Percentiles rank a stretch among this genome's conserved stretches.
Evolutionary conservation across 345 rosid genomes (phyloP).

Genomic region (Raphanus raphanistrum): DNA sequence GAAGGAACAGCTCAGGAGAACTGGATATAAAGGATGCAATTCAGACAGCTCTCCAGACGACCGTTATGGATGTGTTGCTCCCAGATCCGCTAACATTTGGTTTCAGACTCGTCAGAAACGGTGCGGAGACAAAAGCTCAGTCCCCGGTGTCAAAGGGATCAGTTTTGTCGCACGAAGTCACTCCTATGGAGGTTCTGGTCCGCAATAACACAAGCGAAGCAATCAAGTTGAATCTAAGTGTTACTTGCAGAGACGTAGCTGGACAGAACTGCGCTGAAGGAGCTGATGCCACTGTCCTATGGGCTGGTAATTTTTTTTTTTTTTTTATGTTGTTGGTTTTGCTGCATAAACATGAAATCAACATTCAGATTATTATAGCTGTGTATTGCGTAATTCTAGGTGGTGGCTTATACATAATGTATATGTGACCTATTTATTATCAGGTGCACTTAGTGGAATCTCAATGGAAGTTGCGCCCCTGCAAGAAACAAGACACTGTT

Average conservation of each 20-base stretch:
- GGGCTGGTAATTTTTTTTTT: conserved; percentile 66
- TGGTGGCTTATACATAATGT: conserved; percentile 5
- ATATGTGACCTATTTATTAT: background rate
- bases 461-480: conserved; percentile 75
- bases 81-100: conserved; percentile 97
- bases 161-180: conserved; percentile 77
- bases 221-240: conserved; percentile 75
- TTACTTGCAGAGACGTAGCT: conserved; percentile 90
- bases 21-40: conserved; percentile 87
- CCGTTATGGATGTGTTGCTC: conserved; percentile 90
- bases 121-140: conserved; percentile 23
- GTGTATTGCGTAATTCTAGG: background rate
- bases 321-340: background rate
- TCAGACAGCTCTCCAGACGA: conserved; percentile 84
- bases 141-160: conserved; percentile 46
- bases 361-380: no score
- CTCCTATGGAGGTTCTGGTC: conserved; percentile 84
- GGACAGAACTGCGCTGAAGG: conserved; percentile 94
- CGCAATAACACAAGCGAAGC: conserved; percentile 87
- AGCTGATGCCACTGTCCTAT: conserved; percentile 76
- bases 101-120: conserved; percentile 67
- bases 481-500: conserved; percentile 66
- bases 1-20: conserved; percentile 93
- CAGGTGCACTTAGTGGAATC: conserved; percentile 81
- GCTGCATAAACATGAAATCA: no score